phyloP scores from a whole-genome alignment of 371 early-diverging fungal species.

The Actinomortierella ambigua region DNA sequence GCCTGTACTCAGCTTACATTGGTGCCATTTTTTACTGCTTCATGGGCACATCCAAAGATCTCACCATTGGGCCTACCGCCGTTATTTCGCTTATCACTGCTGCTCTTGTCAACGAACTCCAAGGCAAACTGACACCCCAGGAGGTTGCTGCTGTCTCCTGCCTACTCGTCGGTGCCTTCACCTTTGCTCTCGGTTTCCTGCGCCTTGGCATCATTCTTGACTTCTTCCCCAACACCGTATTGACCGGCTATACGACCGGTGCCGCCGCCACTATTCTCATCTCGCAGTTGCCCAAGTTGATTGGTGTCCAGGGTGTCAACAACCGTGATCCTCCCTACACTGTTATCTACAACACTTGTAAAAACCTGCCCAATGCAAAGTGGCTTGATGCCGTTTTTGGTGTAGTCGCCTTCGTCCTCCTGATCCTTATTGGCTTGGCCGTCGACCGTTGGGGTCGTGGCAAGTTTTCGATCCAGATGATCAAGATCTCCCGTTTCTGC shows the following conservation, averaged over 20 bases:
- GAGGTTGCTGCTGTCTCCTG: constrained; percentile 59
- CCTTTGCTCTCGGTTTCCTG: constrained; percentile 70
- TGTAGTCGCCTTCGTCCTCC: constrained; percentile 54
- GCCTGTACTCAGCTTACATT: constrained; percentile 85
- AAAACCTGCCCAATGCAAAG: constrained; percentile 47
- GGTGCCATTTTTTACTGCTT: constrained; percentile 79
- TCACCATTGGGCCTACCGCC: constrained; percentile 88
- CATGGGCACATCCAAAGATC: constrained; percentile 86
- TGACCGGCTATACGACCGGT: constrained; percentile 78
- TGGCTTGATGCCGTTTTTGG: constrained; percentile 67
- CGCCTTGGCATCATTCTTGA: constrained; percentile 83
- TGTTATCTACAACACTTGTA: constrained; percentile 63
- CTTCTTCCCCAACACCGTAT: constrained; percentile 79
- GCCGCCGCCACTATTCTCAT: constrained; percentile 80
- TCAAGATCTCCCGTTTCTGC: constrained; percentile 69
- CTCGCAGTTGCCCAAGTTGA: constrained; percentile 74
- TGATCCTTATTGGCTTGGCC: constrained; percentile 48
- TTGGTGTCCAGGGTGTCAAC: constrained; percentile 73
- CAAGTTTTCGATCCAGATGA: constrained; percentile 46
- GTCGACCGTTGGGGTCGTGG: constrained; percentile 47
- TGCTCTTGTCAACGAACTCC: constrained; percentile 48
- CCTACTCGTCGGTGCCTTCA: constrained; percentile 69
- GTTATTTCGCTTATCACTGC: constrained; percentile 77
- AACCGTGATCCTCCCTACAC: constrained; percentile 62
- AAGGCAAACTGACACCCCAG: constrained; percentile 48